Conservation (phyloP, 768 basidiomycete genomes). For the Naganishia randhawae region DNA sequence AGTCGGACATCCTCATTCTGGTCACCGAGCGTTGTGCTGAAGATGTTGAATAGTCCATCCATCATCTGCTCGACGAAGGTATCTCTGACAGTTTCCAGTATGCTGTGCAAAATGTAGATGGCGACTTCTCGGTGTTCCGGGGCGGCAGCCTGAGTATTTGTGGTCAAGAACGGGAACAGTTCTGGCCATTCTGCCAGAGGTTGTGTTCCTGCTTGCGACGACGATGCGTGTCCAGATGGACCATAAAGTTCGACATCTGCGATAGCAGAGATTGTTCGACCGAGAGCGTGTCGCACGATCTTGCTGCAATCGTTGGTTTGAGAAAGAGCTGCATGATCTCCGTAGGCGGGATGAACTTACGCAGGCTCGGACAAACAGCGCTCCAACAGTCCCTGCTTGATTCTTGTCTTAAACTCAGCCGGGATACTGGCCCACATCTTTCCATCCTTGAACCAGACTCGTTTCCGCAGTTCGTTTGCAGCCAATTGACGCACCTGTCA, state of each 20-base stretch:
- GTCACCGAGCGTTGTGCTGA: conserved; percentile 68
- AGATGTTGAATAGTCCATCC: conserved; percentile 67
- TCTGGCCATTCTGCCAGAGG: conserved; percentile 62
- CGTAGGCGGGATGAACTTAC: conserved; percentile 54
- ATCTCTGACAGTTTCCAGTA: conserved; percentile 86
- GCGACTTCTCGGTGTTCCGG: conserved; percentile 85
- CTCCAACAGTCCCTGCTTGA: conserved; percentile 78
- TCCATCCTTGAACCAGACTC: conserved; percentile 72
- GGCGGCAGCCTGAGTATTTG: conserved; percentile 65
- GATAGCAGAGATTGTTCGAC: conserved; percentile 88
- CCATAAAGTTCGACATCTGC: conserved; percentile 74
- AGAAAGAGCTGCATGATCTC: background rate
- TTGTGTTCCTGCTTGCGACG: conserved; percentile 19
- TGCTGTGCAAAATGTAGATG: conserved; percentile 71
- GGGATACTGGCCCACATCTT: conserved; percentile 73
- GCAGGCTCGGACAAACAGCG: conserved; percentile 71
- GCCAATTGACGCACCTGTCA: conserved; percentile 88
- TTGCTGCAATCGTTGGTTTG: conserved; percentile 56
- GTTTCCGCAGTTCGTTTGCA: conserved; percentile 93
- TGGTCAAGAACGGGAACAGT: conserved; percentile 80
- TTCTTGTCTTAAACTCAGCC: conserved; percentile 67
- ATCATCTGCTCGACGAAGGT: conserved; percentile 66
- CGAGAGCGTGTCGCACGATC: conserved; percentile 85
- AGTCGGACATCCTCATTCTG: conserved; percentile 85
- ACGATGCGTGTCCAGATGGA: conserved; percentile 30